These are phyloP conservation scores for Astrothelium subdiscretum DNA, from an alignment of 495 filamentous ascomycete genomes.

Conservation along the genomic window DNA sequence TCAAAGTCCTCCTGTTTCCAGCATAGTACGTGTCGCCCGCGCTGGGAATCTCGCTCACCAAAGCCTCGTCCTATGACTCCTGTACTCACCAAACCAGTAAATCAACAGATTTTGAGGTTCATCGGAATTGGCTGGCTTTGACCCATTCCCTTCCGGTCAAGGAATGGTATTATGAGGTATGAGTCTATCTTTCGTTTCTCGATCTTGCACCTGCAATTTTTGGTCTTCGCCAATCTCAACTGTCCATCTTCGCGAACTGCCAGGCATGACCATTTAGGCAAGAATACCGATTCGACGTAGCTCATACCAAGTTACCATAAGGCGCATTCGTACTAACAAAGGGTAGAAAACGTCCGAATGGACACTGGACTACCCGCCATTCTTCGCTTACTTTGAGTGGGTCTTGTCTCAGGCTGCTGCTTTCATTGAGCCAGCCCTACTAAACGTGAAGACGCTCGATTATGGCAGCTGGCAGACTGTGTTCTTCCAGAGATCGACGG, in stretches of 20 bases:
- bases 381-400: conserved; percentile 97
- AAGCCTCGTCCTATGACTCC: neutral
- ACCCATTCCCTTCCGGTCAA: conserved; percentile 77
- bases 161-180: conserved; percentile 88
- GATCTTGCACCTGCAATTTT: no score
- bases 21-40: conserved; percentile 63
- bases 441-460: conserved; percentile 64
- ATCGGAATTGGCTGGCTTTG: conserved; percentile 94
- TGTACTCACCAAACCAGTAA: conserved; percentile 46
- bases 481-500: conserved; percentile 81
- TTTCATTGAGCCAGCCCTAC: conserved; percentile 68
- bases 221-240: no score
- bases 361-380: conserved; percentile 97
- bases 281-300: no score
- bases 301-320: no score
- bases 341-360: conserved; percentile 82
- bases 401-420: conserved; percentile 68
- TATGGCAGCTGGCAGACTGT: conserved; percentile 88
- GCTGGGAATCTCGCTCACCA: neutral
- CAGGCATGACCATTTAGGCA: neutral
- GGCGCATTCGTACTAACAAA: neutral
- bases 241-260: neutral
- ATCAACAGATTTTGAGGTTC: conserved; percentile 98
- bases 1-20: conserved; percentile 90
- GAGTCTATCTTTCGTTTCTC: neutral